Base-by-base conservation (phyloP, 2,329 filamentous ascomycete species). In the Cladophialophora chaetospira region DNA sequence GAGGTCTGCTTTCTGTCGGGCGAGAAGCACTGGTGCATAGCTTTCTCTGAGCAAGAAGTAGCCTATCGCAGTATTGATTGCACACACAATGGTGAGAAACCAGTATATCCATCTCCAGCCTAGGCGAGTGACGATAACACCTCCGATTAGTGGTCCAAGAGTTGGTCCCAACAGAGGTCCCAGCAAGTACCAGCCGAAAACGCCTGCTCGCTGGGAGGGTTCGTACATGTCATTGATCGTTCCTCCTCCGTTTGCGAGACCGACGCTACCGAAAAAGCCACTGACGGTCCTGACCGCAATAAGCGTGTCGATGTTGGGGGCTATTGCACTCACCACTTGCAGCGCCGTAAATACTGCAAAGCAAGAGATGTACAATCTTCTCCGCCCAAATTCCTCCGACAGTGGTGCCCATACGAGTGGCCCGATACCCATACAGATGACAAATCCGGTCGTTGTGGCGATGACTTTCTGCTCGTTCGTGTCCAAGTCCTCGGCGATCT, bases 391-490 rank as follows among this genome's bases (percentile, higher is more conserved):
- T 33, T 88, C 76, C 73, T 93, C 89, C 1, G 85, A 88, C 3
- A 91, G 73, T 0, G 88, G 88, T 1, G 88, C 88, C 77, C 87
- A 89, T 13, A 91, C 76, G 0, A 83, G 81, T 1, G 88, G 88
- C 0, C 88, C 88, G 55, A 88, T 65, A 6, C 78, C 78, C 1
- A 80, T 69, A 70, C 77, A 75, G 43, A 80, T 70, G 3, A 80
- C 75, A 55, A 79, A 80, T 9, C 76, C 77, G 1, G 78, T 81
- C 3, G 77, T 80, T 17, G 77, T 77, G 4, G 72, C 77, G 38
- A 81, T 77, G 19, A 81, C 77, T 8, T 67, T 68, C 10, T 73
- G 70, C 2, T 68, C 67, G 4, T 66, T 67, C 1, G 76, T 77
- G 38, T 75, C 55, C 15, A 81, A 69, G 25, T 75, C 74, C 43